Conservation (phyloP, 768 basidiomycete genomes). For the Collybia mongolica region DNA sequence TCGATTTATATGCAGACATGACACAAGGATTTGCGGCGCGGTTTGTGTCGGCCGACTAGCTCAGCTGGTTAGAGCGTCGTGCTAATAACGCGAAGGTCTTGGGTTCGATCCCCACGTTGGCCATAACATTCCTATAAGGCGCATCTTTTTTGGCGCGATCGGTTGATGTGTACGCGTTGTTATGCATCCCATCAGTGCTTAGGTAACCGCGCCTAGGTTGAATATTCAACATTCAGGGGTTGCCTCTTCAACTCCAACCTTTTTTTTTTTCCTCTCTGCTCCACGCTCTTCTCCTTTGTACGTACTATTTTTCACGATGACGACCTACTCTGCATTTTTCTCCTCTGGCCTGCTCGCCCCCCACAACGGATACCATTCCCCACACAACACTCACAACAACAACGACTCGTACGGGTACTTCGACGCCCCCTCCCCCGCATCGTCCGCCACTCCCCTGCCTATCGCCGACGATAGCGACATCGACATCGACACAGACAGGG, state of each 20-base stretch:
- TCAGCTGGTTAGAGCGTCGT: slow-evolving; percentile 87
- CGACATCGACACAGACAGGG: slow-evolving; percentile 24
- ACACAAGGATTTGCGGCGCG: no score
- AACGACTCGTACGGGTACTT: slow-evolving; percentile 9
- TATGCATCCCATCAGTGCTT: slow-evolving; percentile 8
- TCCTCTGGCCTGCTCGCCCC: slow-evolving; percentile 68
- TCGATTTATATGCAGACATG: no score
- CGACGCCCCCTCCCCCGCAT: slow-evolving; percentile 13
- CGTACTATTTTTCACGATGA: slow-evolving; percentile 17
- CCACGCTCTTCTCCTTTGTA: slow-evolving; percentile 2
- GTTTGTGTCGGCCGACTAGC: slow-evolving; percentile 70
- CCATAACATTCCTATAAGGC: slow-evolving; percentile 28
- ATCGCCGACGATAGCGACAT: slow-evolving; percentile 32
- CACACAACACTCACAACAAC: slow-evolving; percentile 8
- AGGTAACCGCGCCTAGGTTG: neutral
- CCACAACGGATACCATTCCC: slow-evolving; percentile 18
- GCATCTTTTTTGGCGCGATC: no score
- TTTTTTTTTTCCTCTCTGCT: slow-evolving; percentile 2
- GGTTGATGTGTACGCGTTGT: slow-evolving; percentile 14
- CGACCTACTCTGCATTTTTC: slow-evolving; percentile 67
- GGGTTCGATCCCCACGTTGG: slow-evolving; percentile 67
- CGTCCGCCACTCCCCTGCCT: slow-evolving; percentile 22
- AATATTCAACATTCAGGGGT: neutral
- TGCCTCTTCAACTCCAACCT: slow-evolving; percentile 7
- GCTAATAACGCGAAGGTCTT: slow-evolving; percentile 76